Base-by-base conservation (phyloP, 768 basidiomycete genomes). In the Lactifluus pinguis region DNA sequence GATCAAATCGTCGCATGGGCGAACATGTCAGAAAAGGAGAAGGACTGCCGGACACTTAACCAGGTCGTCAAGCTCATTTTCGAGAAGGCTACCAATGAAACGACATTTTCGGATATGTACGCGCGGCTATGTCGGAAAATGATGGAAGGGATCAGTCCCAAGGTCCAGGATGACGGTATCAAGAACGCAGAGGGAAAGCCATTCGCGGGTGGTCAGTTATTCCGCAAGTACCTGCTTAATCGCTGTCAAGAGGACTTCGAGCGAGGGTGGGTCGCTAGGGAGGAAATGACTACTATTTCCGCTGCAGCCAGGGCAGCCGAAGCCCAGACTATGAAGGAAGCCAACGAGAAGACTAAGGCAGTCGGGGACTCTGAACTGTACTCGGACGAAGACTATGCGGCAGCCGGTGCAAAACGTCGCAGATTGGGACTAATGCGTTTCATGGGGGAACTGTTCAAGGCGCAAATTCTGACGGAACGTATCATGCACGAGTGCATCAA, bases 401-500 rank as follows among this genome's bases (percentile, higher is more conserved):
- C 92, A 14, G 89, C 95, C 74, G 97, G 95, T 79, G 95, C 94
- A 47, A 98, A 97, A 77, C 89, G 95, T 62, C 90, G 92, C 64
- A 94, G 95, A 72, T 86, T 98, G 13, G 93, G 95, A 78, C 82
- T 99, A 66, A 93, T 98, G 77, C 92, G 90, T 74, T 95, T 99
- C 76, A 98, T 98, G 65, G 95, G 95, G 65, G 95, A 99, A 76
- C 78, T 98, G 57, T 99, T 93, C 86, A 98, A 98, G 77, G 79
- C 98, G n/a, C 89, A 92, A 76, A 97, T 98, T 93, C 78, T 98
- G 57, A 94, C 93, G 51, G 92, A 94, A 76, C 87, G 92, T 67
- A 95, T 98, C 76, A 99, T 98, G 90, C 90, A 94, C 78, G 90
- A 93, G 74, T 99, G 95, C 79, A 86, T 98, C 71, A 92, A 93